These are phyloP conservation scores for Hymenoscyphus salicellus DNA, from an alignment of 2,329 filamentous ascomycete genomes.

Conservation along the genomic window DNA sequence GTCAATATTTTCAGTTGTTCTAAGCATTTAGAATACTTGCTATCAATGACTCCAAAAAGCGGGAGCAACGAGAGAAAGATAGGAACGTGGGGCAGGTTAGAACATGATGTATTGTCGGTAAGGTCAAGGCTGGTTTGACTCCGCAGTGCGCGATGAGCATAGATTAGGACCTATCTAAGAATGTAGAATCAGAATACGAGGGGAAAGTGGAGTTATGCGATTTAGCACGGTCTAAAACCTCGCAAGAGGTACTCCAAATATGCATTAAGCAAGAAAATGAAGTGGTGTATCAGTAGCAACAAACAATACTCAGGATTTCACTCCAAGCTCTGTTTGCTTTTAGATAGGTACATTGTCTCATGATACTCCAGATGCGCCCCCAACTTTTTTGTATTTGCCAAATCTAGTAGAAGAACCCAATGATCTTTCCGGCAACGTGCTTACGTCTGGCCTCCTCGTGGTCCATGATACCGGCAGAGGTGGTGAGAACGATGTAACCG, in stretches of 20 bases:
- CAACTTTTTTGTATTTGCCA: slow-evolving; percentile 16
- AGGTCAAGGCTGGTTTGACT: too few relatives aligned
- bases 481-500: slow-evolving; percentile 98
- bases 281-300: slow-evolving; percentile 30
- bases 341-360: slow-evolving; percentile 34
- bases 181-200: too few relatives aligned
- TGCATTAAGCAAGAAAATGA: slow-evolving; percentile 28
- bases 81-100: neutral
- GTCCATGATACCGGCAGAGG: slow-evolving; percentile 99
- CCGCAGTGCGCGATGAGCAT: too few relatives aligned
- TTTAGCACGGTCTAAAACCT: slow-evolving; percentile 33
- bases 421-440: slow-evolving; percentile 98
- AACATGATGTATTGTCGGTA: too few relatives aligned
- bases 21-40: too few relatives aligned
- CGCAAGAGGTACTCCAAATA: slow-evolving; percentile 24
- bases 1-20: too few relatives aligned
- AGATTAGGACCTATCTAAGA: too few relatives aligned
- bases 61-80: neutral
- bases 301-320: slow-evolving; percentile 19
- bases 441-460: slow-evolving; percentile 99
- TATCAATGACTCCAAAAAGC: too few relatives aligned
- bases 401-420: slow-evolving; percentile 98
- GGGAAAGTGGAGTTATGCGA: too few relatives aligned
- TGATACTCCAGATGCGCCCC: slow-evolving; percentile 31
- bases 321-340: slow-evolving; percentile 24